Percentiles rank a stretch among this genome's conserved stretches.
These are phyloP conservation scores for Solanum infundibuliforme DNA, from an alignment of 257 asterid genomes.

Conservation along the genomic window DNA sequence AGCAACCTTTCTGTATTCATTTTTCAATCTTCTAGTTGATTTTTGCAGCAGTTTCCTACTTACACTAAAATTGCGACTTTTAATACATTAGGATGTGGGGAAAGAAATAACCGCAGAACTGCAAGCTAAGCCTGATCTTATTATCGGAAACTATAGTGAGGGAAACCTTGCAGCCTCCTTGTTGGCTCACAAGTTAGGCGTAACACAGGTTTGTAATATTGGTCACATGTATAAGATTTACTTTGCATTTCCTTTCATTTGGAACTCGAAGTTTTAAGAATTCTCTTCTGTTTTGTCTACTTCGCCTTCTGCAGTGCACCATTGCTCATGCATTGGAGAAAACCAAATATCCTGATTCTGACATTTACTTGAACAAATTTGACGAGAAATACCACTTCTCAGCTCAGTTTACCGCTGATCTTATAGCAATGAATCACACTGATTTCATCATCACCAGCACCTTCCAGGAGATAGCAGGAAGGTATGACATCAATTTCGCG, in stretches of 20 bases:
- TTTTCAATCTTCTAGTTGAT: neutral
- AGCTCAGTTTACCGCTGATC: constrained; percentile 91
- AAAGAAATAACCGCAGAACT: constrained; percentile 70
- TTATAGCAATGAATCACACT: constrained; percentile 94
- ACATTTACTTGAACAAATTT: constrained; percentile 56
- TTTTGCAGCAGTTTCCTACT: neutral
- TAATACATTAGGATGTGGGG: constrained; percentile 56
- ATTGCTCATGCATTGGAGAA: constrained; percentile 97
- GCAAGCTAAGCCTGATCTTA: constrained; percentile 80
- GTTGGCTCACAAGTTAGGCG: constrained; percentile 91
- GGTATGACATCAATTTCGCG: constrained; percentile 17
- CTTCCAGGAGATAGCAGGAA: constrained; percentile 98
- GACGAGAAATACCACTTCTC: constrained; percentile 96
- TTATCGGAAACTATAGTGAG: constrained; percentile 93
- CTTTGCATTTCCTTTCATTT: neutral
- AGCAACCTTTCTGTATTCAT: neutral
- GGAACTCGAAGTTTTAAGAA: neutral
- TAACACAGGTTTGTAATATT: constrained; percentile 54
- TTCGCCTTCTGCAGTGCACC: constrained; percentile 45
- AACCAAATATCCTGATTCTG: constrained; percentile 92
- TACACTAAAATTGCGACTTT: neutral
- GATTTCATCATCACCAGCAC: constrained; percentile 98
- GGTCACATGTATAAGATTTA: neutral
- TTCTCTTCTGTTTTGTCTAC: neutral
- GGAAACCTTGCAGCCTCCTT: constrained; percentile 95